Conservation (phyloP, 139 green algal species). For the Tetratostichococcus sp. region DNA sequence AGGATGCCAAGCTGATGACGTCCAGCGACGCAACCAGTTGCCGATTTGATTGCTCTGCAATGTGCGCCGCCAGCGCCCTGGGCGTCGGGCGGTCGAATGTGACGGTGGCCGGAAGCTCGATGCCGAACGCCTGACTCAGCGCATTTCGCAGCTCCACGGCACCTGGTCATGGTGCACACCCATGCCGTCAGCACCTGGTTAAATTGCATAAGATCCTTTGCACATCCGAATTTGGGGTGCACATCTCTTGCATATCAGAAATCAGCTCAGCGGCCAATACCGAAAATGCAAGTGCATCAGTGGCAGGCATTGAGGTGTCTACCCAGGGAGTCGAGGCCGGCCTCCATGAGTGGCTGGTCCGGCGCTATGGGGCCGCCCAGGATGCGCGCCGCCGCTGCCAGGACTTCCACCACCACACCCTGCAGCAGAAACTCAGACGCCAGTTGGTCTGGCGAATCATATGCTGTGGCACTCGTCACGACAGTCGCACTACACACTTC, state of each 20-base stretch:
- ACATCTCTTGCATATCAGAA: too few relatives aligned
- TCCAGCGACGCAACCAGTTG: neutral
- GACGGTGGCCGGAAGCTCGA: constrained; percentile 30
- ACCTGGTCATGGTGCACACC: neutral
- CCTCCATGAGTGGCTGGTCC: constrained; percentile 71
- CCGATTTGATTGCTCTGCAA: constrained; percentile 1
- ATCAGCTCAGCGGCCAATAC: too few relatives aligned
- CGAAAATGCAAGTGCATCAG: too few relatives aligned
- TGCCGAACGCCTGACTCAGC: constrained; percentile 12
- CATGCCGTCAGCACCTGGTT: too few relatives aligned
- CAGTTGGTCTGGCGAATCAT: neutral
- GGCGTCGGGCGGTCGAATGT: constrained; percentile 44
- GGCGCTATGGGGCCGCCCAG: constrained; percentile 11
- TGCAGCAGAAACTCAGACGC: neutral
- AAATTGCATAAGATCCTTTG: too few relatives aligned
- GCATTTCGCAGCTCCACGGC: constrained; percentile 19
- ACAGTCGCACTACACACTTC: too few relatives aligned
- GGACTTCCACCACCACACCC: neutral
- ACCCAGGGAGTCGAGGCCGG: constrained; percentile 64
- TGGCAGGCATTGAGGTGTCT: too few relatives aligned
- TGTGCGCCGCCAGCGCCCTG: constrained; percentile 16
- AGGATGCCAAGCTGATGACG: neutral
- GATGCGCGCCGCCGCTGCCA: constrained; percentile 4
- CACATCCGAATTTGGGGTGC: too few relatives aligned
- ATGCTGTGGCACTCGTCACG: too few relatives aligned